A percentile compares a stretch with the other conserved stretches of the same genome.
Conservation (phyloP, 208 protist genomes). For the Trypanosoma brucei region DNA sequence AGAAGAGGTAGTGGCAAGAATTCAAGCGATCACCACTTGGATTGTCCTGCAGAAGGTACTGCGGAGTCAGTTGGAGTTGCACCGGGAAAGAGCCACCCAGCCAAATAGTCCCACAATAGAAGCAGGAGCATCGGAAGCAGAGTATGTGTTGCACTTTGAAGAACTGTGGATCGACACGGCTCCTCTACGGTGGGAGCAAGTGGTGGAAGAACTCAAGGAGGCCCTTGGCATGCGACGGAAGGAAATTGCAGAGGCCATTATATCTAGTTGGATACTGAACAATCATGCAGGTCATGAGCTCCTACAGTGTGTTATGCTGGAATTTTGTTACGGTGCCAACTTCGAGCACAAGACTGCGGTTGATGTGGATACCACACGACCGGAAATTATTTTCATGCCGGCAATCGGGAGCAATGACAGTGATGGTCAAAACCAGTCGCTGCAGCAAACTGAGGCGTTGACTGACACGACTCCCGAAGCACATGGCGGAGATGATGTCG, state of each 20-base stretch:
- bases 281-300: slow-evolving; percentile 69
- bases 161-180: neutral
- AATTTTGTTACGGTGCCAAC: slow-evolving; percentile 11
- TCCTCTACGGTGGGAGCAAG: slow-evolving; percentile 50
- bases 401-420: no score
- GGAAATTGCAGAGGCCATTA: slow-evolving; percentile 36
- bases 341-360: no score
- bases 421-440: neutral
- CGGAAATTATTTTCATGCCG: no score
- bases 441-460: neutral
- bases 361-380: no score
- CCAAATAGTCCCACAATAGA: no score
- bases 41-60: slow-evolving; percentile 55
- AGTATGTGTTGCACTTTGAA: neutral
- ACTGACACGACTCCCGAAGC: neutral
- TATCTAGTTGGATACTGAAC: slow-evolving; percentile 69
- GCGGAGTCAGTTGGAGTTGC: slow-evolving; percentile 33
- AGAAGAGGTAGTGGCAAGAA: slow-evolving; percentile 45
- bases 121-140: no score
- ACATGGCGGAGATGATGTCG: neutral
- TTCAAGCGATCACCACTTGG: slow-evolving; percentile 63
- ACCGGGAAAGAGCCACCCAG: no score
- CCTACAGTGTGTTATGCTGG: slow-evolving; percentile 72
- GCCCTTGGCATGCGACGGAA: slow-evolving; percentile 28
- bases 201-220: slow-evolving; percentile 55